Evolutionary conservation across 148 eudicot species (phyloP).

Genomic region (Silene uniflora): DNA sequence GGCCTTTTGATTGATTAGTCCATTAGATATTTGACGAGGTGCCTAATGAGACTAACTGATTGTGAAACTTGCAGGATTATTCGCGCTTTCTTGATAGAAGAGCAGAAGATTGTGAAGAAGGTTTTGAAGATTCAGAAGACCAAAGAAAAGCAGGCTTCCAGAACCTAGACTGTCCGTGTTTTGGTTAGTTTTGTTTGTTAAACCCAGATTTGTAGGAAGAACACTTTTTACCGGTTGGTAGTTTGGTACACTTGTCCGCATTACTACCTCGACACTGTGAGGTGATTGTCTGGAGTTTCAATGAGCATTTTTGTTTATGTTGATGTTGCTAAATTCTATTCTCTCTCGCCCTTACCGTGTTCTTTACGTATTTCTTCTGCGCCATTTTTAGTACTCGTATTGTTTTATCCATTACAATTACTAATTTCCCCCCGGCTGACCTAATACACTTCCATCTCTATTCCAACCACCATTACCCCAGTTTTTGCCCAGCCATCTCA

Average conservation of each 20-base stretch:
- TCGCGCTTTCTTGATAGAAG: constrained; percentile 51
- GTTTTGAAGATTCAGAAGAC: constrained; percentile 56
- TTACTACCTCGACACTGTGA: constrained; percentile 20
- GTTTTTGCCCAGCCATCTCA: too few species aligned
- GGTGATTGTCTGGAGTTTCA: constrained; percentile 23
- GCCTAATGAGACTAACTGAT: not conserved
- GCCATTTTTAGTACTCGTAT: too few species aligned
- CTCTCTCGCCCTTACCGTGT: too few species aligned
- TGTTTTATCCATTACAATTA: too few species aligned
- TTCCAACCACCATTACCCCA: too few species aligned
- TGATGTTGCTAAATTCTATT: too few species aligned
- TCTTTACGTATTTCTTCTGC: too few species aligned
- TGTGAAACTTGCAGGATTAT: constrained; percentile 33
- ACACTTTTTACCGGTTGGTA: constrained; percentile 17
- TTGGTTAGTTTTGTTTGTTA: constrained; percentile 19
- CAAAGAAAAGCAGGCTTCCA: constrained; percentile 45
- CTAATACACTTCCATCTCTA: too few species aligned
- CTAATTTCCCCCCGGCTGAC: too few species aligned
- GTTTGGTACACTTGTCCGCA: constrained; percentile 22
- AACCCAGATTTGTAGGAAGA: constrained; percentile 20
- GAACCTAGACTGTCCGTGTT: constrained; percentile 28
- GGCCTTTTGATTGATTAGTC: not conserved
- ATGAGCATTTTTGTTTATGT: constrained; percentile 31
- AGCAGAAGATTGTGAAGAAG: constrained; percentile 61
- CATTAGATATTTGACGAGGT: not conserved